These are phyloP conservation scores for Lecanicillium sp. DNA, from an alignment of 2,329 filamentous ascomycete genomes.

Conservation along the genomic window DNA sequence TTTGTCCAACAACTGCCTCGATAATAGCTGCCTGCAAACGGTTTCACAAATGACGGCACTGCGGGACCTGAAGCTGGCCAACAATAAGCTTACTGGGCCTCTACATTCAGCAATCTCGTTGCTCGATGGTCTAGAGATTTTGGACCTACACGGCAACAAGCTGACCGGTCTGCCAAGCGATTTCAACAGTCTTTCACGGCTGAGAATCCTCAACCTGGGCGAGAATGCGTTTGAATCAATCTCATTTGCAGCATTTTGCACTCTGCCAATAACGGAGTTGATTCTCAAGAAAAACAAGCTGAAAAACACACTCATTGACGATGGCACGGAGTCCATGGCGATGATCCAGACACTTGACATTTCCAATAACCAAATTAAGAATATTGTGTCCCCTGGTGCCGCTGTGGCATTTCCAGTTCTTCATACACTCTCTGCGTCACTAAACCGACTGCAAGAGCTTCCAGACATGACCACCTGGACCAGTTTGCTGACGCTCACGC, in stretches of 20 bases:
- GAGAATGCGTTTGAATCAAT: conserved; percentile 69
- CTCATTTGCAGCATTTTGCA: conserved; percentile 60
- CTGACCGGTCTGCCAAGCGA: conserved; percentile 62
- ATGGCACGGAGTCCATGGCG: conserved; percentile 48
- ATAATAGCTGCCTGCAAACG: conserved; percentile 62
- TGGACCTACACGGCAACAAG: conserved; percentile 77
- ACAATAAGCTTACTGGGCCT: conserved; percentile 65
- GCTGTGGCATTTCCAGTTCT: conserved; percentile 61
- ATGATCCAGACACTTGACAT: conserved; percentile 70
- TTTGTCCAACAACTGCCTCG: conserved; percentile 74
- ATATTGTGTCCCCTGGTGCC: conserved; percentile 36
- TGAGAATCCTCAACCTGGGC: conserved; percentile 72
- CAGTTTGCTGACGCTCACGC: conserved; percentile 63
- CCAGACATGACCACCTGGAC: conserved; percentile 70
- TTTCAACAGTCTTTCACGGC: conserved; percentile 56
- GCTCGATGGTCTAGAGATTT: conserved; percentile 63
- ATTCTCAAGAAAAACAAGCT: conserved; percentile 72
- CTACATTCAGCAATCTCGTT: conserved; percentile 56
- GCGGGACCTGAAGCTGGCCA: conserved; percentile 72
- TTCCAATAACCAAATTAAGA: conserved; percentile 64
- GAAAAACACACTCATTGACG: conserved; percentile 61
- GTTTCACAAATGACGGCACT: conserved; percentile 67
- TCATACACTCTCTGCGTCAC: conserved; percentile 66
- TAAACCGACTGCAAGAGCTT: conserved; percentile 68
- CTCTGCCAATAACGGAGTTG: conserved; percentile 66